Base-by-base conservation (phyloP, 441 rosid genomes). In the Corymbia calophylla region DNA sequence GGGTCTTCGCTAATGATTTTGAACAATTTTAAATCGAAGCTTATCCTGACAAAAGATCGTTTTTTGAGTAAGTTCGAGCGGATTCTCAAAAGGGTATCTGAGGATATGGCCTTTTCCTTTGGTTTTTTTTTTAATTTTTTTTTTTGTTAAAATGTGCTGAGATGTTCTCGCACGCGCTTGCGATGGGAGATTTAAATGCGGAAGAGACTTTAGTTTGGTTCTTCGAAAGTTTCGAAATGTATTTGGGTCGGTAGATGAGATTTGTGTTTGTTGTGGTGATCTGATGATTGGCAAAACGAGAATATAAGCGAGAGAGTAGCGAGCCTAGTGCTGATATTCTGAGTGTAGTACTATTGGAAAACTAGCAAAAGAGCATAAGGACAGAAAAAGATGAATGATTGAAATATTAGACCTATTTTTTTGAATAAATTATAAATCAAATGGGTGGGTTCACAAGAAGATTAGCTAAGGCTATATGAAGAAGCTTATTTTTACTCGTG, bases 391-490 rank as follows among this genome's bases (percentile, higher is more conserved):
- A 66, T 16, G 5, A 2, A 18, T 31, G 21, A 66, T 31, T 31
- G 77, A 66, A n/a, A 35, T 14, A 64, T n/a, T n/a, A 4, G 21
- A 66, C 11, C 21, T n/a, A 64, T 15, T n/a, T 29, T n/a, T 64
- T 64, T 9, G 4, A n/a, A 64, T 14, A 15, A 15, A n/a, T 39
- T 39, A 7, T 2, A 1, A 64, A n/a, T 64, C n/a, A 8, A 15
- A 14, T 5, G 9, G 0, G 15, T n/a, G 21, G 21, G n/a, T n/a
- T n/a, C 11, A 1, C 2, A 9, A 64, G 10, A n/a, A n/a, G 39
- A 64, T 64, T 16, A 31, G 73, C 39, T 0, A 31, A 5, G 16
- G 6, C 39, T 9, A 15, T 16, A 66, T 15, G 4, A 15, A 66
- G 9, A 15, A n/a, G 39, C 39, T 31, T 66, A 8, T 66, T 12